These are phyloP conservation scores for Globisporangium nodosum DNA, from an alignment of 352 stramenopile genomes.

Conservation along the genomic window DNA sequence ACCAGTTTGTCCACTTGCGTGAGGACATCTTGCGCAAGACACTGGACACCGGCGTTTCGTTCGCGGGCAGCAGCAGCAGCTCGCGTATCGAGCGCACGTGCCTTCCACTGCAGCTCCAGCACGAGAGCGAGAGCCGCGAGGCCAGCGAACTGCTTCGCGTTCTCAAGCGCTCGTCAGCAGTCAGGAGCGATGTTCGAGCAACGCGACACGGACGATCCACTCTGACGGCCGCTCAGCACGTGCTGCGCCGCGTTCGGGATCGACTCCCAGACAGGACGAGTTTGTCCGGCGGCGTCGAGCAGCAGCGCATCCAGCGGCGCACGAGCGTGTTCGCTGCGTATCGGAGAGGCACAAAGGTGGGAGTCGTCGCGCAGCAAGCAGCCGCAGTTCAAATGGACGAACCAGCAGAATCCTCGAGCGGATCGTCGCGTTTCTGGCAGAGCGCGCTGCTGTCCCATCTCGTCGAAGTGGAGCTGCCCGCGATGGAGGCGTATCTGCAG, in stretches of 20 bases:
- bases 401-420: background rate
- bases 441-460: constrained; percentile 28
- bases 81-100: background rate
- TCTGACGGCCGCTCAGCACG: constrained; percentile 13
- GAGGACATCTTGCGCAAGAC: constrained; percentile 14
- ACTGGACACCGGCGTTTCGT: constrained; percentile 7
- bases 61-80: background rate
- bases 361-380: background rate
- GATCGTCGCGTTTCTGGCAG: constrained; percentile 9
- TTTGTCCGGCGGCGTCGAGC: constrained; percentile 28
- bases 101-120: constrained; percentile 7
- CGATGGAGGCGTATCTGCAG: constrained; percentile 38
- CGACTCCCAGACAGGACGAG: constrained; percentile 28
- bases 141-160: background rate
- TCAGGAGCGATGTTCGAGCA: background rate
- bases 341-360: constrained; percentile 15
- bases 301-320: constrained; percentile 33
- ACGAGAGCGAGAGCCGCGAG: background rate
- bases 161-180: background rate
- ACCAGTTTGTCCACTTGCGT: constrained; percentile 17
- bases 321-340: constrained; percentile 34
- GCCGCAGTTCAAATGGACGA: background rate
- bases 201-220: background rate
- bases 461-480: constrained; percentile 37
- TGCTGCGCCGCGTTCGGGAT: constrained; percentile 16